Evolutionary conservation across 768 basidiomycete genomes (phyloP).

Genomic region (Pulveroboletus sp.): DNA sequence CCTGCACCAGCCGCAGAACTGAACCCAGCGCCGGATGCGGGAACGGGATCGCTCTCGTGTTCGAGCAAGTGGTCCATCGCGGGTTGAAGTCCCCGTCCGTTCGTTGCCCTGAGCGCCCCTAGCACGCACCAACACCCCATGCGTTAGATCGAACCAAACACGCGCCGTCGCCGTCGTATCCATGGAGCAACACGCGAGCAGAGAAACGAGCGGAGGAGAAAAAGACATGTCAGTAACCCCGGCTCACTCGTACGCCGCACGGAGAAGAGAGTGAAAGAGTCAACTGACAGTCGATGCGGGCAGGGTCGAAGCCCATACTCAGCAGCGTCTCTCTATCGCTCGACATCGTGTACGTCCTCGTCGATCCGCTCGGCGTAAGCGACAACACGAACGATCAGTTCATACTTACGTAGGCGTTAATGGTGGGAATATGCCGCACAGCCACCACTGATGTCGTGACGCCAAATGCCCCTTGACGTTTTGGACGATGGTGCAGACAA

Average conservation of each 20-base stretch:
- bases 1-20: conserved; percentile 6
- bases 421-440: neutral
- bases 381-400: no score
- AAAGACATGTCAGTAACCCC: neutral
- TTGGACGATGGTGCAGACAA: neutral
- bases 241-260: no score
- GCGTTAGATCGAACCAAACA: no score
- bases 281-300: conserved; percentile 78
- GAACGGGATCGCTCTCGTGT: conserved; percentile 71
- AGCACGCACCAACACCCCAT: neutral
- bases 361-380: neutral
- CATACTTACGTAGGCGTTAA: no score
- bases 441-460: no score
- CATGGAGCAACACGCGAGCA: neutral
- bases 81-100: conserved; percentile 78
- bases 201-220: neutral
- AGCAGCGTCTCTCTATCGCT: conserved; percentile 71
- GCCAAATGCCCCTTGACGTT: neutral
- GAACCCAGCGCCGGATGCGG: conserved; percentile 43
- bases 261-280: neutral
- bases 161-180: neutral
- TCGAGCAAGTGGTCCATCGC: conserved; percentile 88
- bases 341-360: conserved; percentile 29
- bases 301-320: conserved; percentile 82
- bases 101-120: conserved; percentile 91